These are phyloP conservation scores for Mycena chlorophos DNA, from an alignment of 768 basidiomycete genomes.

Conservation along the genomic window DNA sequence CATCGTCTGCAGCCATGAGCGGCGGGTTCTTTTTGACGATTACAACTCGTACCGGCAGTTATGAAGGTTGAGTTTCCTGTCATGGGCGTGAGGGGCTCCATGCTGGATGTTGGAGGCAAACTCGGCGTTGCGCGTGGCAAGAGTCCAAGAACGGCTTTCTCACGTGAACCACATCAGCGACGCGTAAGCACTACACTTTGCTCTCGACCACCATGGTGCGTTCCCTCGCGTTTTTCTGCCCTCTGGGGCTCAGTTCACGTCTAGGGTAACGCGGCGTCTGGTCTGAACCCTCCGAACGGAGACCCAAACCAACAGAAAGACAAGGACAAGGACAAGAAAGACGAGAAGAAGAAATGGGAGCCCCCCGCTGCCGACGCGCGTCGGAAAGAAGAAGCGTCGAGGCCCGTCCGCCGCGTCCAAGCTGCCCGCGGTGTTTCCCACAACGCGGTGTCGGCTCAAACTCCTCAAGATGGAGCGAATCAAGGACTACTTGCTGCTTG, in stretches of 20 bases:
- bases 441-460: slow-evolving; percentile 92
- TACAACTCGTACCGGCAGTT: no score
- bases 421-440: slow-evolving; percentile 90
- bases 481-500: slow-evolving; percentile 94
- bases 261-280: slow-evolving; percentile 79
- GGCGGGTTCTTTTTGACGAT: slow-evolving; percentile 3
- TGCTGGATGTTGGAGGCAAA: no score
- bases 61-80: no score
- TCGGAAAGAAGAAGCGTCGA: slow-evolving; percentile 94
- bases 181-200: slow-evolving; percentile 12
- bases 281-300: slow-evolving; percentile 45
- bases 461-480: slow-evolving; percentile 96
- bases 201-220: slow-evolving; percentile 26
- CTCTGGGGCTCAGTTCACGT: neutral
- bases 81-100: no score
- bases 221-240: slow-evolving; percentile 8
- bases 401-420: slow-evolving; percentile 92
- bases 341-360: slow-evolving; percentile 93
- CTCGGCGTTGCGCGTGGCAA: no score
- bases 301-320: slow-evolving; percentile 48
- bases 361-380: slow-evolving; percentile 94
- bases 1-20: slow-evolving; percentile 52
- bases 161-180: no score
- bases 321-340: slow-evolving; percentile 37
- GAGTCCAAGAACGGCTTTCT: no score